Evolutionary conservation across 148 eudicot genomes (phyloP), one percentile per base, ranked within the genome.

Genomic region (Cornus controversa): DNA sequence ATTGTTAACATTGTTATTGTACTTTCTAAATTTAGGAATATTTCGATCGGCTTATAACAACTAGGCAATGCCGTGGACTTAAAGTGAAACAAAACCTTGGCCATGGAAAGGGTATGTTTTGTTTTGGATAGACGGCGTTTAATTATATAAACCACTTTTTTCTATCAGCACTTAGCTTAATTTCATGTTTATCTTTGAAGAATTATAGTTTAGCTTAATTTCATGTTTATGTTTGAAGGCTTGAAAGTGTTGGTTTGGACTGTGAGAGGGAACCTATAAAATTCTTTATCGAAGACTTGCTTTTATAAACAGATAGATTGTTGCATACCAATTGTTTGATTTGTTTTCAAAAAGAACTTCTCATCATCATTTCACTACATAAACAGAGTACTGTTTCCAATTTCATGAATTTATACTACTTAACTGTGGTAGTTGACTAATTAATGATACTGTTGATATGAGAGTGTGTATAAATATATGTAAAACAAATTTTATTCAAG

Each of bases 21-120:
- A 60, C 18, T 71, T 20, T 36, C 23, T 53, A 24, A 72, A 73
- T 42, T 29, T 80, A 93, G 96, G 92, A 90, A 54, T 94, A 94
- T 73, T 94, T 90, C 78, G 88, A 91, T 36, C 80, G 81, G 70
- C 89, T 94, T 66, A 36, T 89, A 28, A 72, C 79, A 47, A 78
- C 75, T 60, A 85, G 90, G 76, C 75, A 78, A 67, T 85, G 81
- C 76, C 47, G 7, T 37, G 87, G 87, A 37, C 71, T 91, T 53
- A 80, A 69, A 80, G 93, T 94, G 40, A 86, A 85, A 47, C 84
- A 82, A 14, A 78, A 86, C 58, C 88, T 84, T 28, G 76, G 85
- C 9, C 73, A 82, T 73, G 98, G 93, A 74, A 91, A 91, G 79
- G 94, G 94, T 90, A 62, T 67, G 31, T 11, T 70, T 54, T 37